Percentiles rank a stretch among this genome's conserved stretches.
phyloP scores from a whole-genome alignment of 2,329 filamentous ascomycete species.

The Botrytis fabae region DNA sequence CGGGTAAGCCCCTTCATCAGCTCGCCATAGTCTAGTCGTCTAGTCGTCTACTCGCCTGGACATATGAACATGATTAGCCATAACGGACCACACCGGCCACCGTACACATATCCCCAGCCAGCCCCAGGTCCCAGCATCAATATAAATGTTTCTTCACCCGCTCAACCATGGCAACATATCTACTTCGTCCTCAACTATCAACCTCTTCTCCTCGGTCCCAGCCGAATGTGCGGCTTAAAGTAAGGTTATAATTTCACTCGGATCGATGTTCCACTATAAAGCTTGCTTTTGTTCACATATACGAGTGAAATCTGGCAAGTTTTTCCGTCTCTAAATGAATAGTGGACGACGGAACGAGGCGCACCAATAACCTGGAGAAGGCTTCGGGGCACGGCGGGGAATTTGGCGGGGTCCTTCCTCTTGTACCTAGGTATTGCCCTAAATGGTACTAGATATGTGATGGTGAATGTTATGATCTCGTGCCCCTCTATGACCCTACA shows the following conservation, averaged over 20 bases:
- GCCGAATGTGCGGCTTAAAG: neutral
- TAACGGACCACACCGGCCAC: neutral
- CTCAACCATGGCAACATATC: neutral
- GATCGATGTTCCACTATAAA: neutral
- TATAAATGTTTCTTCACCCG: neutral
- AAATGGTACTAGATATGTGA: conserved; percentile 5
- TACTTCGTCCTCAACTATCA: neutral
- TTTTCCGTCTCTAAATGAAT: conserved; percentile 16
- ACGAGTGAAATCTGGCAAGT: neutral
- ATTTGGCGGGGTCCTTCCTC: conserved; percentile 16
- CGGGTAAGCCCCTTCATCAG: conserved; percentile 2
- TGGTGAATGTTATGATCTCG: conserved; percentile 14
- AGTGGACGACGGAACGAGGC: conserved; percentile 12
- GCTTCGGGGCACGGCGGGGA: conserved; percentile 11
- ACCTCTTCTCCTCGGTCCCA: neutral
- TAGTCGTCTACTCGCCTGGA: neutral
- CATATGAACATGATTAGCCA: neutral
- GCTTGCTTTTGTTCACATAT: neutral
- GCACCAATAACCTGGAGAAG: conserved; percentile 21
- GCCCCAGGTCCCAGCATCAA: neutral
- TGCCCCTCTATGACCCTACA: conserved; percentile 4
- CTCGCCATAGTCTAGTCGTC: neutral
- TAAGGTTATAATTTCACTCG: neutral
- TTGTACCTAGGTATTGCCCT: conserved; percentile 13
- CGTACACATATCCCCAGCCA: neutral